Percentiles rank a stretch among this genome's conserved stretches.
Conservation (phyloP, 2,329 filamentous ascomycete genomes). For the Trichoderma sp. region DNA sequence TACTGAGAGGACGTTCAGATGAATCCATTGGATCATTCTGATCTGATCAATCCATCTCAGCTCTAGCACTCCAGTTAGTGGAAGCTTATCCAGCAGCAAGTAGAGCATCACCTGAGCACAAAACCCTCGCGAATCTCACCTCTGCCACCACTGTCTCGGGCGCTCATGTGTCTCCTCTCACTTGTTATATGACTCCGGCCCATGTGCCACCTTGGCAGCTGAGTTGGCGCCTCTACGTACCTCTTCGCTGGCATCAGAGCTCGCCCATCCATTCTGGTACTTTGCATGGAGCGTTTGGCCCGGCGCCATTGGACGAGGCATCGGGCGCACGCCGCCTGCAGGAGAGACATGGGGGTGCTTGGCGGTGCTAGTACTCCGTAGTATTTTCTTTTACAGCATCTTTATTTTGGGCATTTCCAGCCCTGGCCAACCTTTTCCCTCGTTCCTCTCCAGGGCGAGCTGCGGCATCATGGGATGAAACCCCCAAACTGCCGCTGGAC, state of each 20-base stretch:
- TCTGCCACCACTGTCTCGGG: neutral
- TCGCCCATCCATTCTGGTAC: neutral
- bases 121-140: neutral
- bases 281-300: neutral
- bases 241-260: neutral
- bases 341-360: neutral
- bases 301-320: neutral
- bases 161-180: neutral
- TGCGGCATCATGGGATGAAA: neutral
- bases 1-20: neutral
- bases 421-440: neutral
- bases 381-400: too few species aligned
- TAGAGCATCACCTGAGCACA: neutral
- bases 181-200: too few species aligned
- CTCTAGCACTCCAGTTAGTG: neutral
- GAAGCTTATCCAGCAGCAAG: neutral
- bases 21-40: too few species aligned
- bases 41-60: neutral
- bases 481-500: neutral
- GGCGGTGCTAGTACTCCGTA: too few species aligned
- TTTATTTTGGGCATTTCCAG: neutral
- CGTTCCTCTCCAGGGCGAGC: neutral
- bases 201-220: neutral
- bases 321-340: constrained; percentile 15
- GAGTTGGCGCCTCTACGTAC: neutral